These are phyloP conservation scores for Colletotrichum siamense DNA, from an alignment of 2,329 filamentous ascomycete species.

Conservation along the genomic window DNA sequence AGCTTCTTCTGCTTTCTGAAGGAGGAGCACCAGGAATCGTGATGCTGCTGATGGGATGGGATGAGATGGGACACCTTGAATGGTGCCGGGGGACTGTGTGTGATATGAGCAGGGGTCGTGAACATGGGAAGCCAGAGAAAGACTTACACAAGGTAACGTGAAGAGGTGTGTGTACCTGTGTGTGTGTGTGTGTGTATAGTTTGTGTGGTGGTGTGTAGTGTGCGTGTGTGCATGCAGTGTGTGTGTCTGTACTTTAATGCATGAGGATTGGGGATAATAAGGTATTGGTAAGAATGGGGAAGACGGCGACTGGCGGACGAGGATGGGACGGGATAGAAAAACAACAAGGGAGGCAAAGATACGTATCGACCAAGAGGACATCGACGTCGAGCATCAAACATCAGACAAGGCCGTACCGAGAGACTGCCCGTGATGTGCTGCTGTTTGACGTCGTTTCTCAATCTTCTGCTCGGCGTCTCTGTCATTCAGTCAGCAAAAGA, in stretches of 20 bases:
- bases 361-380: not conserved
- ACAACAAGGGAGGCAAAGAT: slow-evolving; percentile 4
- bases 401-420: not conserved
- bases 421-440: not conserved
- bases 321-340: slow-evolving; percentile 2
- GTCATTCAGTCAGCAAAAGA: not conserved
- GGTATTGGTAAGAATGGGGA: not conserved
- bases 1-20: not conserved
- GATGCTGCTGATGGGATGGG: not conserved
- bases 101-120: slow-evolving; percentile 5
- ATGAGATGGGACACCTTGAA: not conserved
- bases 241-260: not conserved
- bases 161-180: not conserved
- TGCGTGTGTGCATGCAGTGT: not conserved
- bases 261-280: not conserved
- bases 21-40: not conserved
- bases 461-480: not conserved
- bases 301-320: not conserved
- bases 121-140: not conserved
- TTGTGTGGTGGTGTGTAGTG: not conserved
- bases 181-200: not conserved
- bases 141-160: not conserved
- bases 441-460: not conserved
- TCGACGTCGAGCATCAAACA: not conserved
- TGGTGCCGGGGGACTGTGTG: not conserved